Conservation (phyloP, 176 grass and related monocot genomes). For the Musa schizocarpa region DNA sequence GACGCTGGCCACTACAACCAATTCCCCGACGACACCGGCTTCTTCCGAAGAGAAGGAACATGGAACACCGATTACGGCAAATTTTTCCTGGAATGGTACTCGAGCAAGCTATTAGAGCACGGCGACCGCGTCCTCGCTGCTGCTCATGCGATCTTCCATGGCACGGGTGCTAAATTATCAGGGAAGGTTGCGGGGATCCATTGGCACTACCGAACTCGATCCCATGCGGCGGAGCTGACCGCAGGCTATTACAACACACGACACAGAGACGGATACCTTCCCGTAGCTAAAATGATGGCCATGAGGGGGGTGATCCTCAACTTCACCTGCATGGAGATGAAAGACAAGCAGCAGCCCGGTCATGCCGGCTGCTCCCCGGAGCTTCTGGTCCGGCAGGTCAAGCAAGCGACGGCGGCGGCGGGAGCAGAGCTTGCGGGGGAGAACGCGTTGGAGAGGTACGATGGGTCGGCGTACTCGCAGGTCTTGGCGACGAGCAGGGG, state of each 20-base stretch:
- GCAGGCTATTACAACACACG: constrained; percentile 96
- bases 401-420: constrained; percentile 21
- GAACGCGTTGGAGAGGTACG: constrained; percentile 90
- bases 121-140: constrained; percentile 64
- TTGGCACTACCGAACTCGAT: constrained; percentile 86
- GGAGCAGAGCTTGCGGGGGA: constrained; percentile 70
- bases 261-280: constrained; percentile 50
- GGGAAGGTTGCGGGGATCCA: constrained; percentile 95
- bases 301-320: constrained; percentile 60
- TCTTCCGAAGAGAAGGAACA: constrained; percentile 83
- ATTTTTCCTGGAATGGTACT: constrained; percentile 93
- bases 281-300: constrained; percentile 60
- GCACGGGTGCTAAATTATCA: constrained; percentile 56
- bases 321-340: constrained; percentile 99
- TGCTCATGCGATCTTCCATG: constrained; percentile 62
- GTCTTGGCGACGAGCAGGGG: constrained; percentile 34
- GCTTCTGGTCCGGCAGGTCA: constrained; percentile 65
- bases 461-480: constrained; percentile 64
- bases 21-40: constrained; percentile 87
- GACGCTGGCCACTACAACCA: constrained; percentile 95
- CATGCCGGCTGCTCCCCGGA: constrained; percentile 66
- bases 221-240: constrained; percentile 88
- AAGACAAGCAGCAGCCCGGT: constrained; percentile 73
- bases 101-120: constrained; percentile 72
- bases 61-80: constrained; percentile 86